Base-by-base conservation (phyloP, 1,284 basidiomycete species). In the Trichosporon coremiiforme region DNA sequence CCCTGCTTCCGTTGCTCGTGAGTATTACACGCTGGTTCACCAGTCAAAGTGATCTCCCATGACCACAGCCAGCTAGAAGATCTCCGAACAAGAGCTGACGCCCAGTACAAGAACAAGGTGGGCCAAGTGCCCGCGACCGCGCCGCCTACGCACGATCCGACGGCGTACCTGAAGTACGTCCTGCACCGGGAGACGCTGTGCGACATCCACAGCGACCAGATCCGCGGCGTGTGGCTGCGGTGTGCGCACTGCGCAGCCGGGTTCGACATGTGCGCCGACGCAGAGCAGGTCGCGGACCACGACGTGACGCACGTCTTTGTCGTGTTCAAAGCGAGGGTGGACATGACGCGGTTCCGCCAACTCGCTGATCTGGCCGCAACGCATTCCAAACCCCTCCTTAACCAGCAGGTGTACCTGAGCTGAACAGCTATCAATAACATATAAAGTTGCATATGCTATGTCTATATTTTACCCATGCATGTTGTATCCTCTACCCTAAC, bases 161-260 rank as follows among this genome's bases (percentile, higher is more conserved):
- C 71, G 10, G 92, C 86, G 38, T 94, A 94, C 80, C 85, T 95
- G 15, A 84, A 85, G 36, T 83, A 86, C 66, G 85, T 95, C 3
- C 79, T 87, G 64, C 93, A 95, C 80, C 86, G 55, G 29, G 79
- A 79, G 69, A 83, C 83, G 38, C 68, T 83, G 15, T 83, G 82
- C 71, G 82, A 83, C 70, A 79, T 83, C 35, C 83, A 84, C 68
- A 71, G 74, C 4, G 79, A 82, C 62, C 82, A 81, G 70, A 94
- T 95, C 71, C 83, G 86, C 29, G 94, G 94, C 8, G 88, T 88
- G 73, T 96, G 94, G 94, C 91, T 91, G 82, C 88, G 91, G 74
- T 96, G 94, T 78, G 92, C 89, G 2, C 93, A 93, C 78, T 96
- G 94, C 78, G 86, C 87, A 4, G 89, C 87, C 73, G 82, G 81